phyloP scores from a whole-genome alignment of 192 early-diverging fungal genomes.

The Umbelopsis vinacea region DNA sequence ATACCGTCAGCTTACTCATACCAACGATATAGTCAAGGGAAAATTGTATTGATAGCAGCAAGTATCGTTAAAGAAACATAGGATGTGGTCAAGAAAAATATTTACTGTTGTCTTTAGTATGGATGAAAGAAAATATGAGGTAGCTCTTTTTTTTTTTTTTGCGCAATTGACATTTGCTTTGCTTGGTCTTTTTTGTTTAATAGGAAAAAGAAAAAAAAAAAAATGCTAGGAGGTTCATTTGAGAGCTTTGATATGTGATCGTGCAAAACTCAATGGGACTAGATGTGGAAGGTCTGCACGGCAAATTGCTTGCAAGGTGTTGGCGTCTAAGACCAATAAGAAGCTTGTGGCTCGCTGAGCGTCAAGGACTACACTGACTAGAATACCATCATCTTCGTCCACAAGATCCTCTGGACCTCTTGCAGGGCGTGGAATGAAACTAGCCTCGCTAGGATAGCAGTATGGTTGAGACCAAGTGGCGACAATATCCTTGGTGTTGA shows the following conservation, averaged over 20 bases:
- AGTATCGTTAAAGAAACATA: no score
- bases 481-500: slow-evolving; percentile 37
- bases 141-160: no score
- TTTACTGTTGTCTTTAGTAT: no score
- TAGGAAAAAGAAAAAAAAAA: background rate
- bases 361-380: slow-evolving; percentile 78
- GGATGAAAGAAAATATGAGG: no score
- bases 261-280: slow-evolving; percentile 76
- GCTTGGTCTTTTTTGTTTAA: background rate
- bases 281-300: slow-evolving; percentile 67
- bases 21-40: no score
- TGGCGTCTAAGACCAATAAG: slow-evolving; percentile 76
- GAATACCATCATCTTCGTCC: slow-evolving; percentile 68
- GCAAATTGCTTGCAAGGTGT: slow-evolving; percentile 63
- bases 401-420: slow-evolving; percentile 29
- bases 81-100: no score
- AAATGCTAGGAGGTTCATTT: background rate
- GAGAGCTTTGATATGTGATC: background rate
- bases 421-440: slow-evolving; percentile 69
- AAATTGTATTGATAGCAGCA: no score
- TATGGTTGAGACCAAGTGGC: slow-evolving; percentile 58
- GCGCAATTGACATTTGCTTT: background rate
- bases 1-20: no score
- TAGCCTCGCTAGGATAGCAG: slow-evolving; percentile 79
- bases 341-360: slow-evolving; percentile 66